Evolutionary conservation across 768 basidiomycete species (phyloP).

Genomic region (Hortiboletus flavorubellus): DNA sequence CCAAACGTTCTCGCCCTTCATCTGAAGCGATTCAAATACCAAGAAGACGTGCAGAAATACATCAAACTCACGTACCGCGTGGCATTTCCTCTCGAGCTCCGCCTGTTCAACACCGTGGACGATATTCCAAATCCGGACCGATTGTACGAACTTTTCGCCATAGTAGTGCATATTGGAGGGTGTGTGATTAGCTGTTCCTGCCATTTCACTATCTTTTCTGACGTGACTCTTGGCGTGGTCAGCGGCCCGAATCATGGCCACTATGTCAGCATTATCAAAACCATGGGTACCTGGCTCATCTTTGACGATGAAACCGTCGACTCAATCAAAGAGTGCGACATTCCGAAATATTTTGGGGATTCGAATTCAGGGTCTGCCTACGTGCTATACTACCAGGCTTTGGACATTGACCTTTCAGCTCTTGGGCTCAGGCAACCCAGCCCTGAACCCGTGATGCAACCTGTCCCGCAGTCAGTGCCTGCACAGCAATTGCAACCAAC

Average conservation of each 20-base stretch:
- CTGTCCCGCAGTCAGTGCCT: constrained; percentile 15
- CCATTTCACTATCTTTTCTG: constrained; percentile 4
- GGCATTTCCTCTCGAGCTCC: constrained; percentile 91
- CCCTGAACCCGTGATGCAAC: constrained; percentile 18
- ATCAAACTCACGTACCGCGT: constrained; percentile 97
- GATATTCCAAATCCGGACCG: constrained; percentile 89
- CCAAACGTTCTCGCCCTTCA: constrained; percentile 95
- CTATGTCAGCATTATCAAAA: constrained; percentile 93
- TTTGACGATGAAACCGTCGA: constrained; percentile 97
- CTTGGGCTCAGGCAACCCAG: constrained; percentile 56
- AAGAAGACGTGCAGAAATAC: constrained; percentile 85
- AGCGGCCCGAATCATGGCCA: constrained; percentile 99
- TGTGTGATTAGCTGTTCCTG: constrained; percentile 44
- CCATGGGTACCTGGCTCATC: constrained; percentile 78
- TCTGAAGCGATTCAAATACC: constrained; percentile 98
- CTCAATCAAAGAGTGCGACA: constrained; percentile 83
- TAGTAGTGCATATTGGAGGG: constrained; percentile 99
- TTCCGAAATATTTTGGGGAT: constrained; percentile 94
- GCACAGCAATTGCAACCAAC: constrained; percentile 11
- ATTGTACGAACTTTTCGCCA: constrained; percentile 90
- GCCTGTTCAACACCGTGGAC: constrained; percentile 96
- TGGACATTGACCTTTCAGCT: constrained; percentile 71
- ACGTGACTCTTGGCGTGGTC: constrained; percentile 13
- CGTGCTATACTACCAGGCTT: constrained; percentile 95
- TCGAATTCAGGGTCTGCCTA: constrained; percentile 86